phyloP scores from a whole-genome alignment of 176 grass and related monocot species.

The Areca catechu region DNA sequence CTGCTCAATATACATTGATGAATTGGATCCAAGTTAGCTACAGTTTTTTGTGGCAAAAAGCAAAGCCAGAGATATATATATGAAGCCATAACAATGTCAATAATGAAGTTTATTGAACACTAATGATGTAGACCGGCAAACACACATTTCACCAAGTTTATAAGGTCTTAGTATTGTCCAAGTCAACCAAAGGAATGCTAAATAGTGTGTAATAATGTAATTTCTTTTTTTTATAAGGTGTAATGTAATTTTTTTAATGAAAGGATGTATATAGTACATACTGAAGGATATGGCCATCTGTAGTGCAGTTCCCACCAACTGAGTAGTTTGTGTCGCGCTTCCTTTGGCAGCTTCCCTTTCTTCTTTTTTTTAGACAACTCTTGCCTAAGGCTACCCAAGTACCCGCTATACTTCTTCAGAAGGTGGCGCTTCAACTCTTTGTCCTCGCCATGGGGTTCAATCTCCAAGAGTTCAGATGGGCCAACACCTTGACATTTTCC shows the following conservation, averaged over 20 bases:
- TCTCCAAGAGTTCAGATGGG: conserved; percentile 30
- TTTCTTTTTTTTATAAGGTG: no score
- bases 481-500: conserved; percentile 39
- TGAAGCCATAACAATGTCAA: no score
- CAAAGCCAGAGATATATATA: no score
- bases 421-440: conserved; percentile 79
- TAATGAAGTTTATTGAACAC: no score
- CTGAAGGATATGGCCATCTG: conserved; percentile 97
- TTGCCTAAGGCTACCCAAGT: conserved; percentile 59
- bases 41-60: no score
- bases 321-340: conserved; percentile 71
- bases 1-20: conserved; percentile 13
- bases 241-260: no score
- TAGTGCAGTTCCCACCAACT: conserved; percentile 90
- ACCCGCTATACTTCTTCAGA: conserved; percentile 73
- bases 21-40: no score
- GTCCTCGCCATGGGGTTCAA: conserved; percentile 52
- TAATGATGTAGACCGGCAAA: no score
- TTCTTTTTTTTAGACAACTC: conserved; percentile 84
- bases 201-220: no score
- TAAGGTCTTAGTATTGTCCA: no score
- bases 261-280: conserved; percentile 19
- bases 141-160: no score
- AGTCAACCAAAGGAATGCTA: no score
- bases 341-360: conserved; percentile 90